These are phyloP conservation scores for Exophiala oligosperma DNA, from an alignment of 2,329 filamentous ascomycete genomes.

Conservation along the genomic window DNA sequence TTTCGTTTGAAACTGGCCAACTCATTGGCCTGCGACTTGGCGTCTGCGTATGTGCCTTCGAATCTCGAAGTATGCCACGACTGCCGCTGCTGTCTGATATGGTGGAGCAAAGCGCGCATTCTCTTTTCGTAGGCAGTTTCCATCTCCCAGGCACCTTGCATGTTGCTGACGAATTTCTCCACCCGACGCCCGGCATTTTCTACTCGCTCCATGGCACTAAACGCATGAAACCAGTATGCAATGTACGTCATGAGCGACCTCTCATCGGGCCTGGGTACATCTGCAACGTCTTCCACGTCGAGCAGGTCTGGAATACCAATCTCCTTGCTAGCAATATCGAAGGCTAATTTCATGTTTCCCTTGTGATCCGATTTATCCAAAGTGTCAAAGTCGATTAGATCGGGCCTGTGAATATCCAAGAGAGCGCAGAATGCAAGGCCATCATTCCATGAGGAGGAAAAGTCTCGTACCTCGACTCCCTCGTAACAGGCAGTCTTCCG, in stretches of 20 bases:
- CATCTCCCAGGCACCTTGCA: slow-evolving; percentile 99
- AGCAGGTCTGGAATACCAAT: slow-evolving; percentile 95
- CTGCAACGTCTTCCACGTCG: slow-evolving; percentile 97
- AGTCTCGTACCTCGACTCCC: slow-evolving; percentile 92
- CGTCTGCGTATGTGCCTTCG: slow-evolving; percentile 87
- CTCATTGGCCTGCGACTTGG: slow-evolving; percentile 78
- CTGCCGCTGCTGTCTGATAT: slow-evolving; percentile 71
- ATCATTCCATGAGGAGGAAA: slow-evolving; percentile 95
- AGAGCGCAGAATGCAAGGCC: slow-evolving; percentile 95
- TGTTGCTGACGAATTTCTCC: slow-evolving; percentile 97
- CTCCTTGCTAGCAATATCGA: slow-evolving; percentile 92
- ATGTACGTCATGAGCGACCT: slow-evolving; percentile 99
- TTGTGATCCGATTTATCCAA: slow-evolving; percentile 92
- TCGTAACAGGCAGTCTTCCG: slow-evolving; percentile 98
- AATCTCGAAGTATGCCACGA: slow-evolving; percentile 79
- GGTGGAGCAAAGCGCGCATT: slow-evolving; percentile 77
- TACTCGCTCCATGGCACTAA: slow-evolving; percentile 97
- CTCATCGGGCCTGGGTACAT: slow-evolving; percentile 94
- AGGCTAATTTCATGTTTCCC: slow-evolving; percentile 97
- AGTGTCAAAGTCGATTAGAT: slow-evolving; percentile 94
- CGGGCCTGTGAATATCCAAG: slow-evolving; percentile 93
- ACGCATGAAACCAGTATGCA: slow-evolving; percentile 99
- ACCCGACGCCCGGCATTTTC: slow-evolving; percentile 95
- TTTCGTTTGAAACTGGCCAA: slow-evolving; percentile 90
- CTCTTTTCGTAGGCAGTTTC: slow-evolving; percentile 92